phyloP scores from a whole-genome alignment of 257 asterid species.

The Prunella vulgaris region DNA sequence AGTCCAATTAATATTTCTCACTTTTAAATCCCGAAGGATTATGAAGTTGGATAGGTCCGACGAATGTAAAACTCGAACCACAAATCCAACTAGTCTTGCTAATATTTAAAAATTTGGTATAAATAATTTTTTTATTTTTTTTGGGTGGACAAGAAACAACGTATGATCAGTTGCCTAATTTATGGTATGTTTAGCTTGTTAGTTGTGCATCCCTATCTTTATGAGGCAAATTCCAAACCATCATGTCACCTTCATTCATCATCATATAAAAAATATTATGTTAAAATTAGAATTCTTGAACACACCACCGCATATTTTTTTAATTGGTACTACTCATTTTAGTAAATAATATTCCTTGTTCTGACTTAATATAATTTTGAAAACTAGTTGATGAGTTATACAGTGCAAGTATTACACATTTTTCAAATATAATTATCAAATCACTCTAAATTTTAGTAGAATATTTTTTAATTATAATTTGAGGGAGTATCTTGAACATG shows the following conservation, averaged over 20 bases:
- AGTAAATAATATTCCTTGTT: too few species aligned
- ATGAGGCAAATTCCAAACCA: conserved; percentile 6
- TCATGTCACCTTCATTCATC: not conserved
- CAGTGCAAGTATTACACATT: too few species aligned
- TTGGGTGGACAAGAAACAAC: not conserved
- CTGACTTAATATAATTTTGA: too few species aligned
- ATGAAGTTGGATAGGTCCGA: not conserved
- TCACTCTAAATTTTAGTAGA: too few species aligned
- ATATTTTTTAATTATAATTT: too few species aligned
- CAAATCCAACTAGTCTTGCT: not conserved
- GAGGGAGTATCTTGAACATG: not conserved
- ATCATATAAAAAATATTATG: not conserved
- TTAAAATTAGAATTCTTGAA: too few species aligned
- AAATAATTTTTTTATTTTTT: not conserved
- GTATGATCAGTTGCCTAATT: conserved; percentile 10
- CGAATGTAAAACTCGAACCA: not conserved
- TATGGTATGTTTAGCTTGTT: conserved; percentile 1
- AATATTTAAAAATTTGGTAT: not conserved
- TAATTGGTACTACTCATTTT: too few species aligned
- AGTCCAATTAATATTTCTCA: not conserved
- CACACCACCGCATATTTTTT: too few species aligned
- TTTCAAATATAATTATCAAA: too few species aligned
- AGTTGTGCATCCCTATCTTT: conserved; percentile 13
- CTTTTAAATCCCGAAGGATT: not conserved
- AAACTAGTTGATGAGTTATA: too few species aligned